phyloP scores from a whole-genome alignment of 352 stramenopile species.

The Phytophthora hibernalis region DNA sequence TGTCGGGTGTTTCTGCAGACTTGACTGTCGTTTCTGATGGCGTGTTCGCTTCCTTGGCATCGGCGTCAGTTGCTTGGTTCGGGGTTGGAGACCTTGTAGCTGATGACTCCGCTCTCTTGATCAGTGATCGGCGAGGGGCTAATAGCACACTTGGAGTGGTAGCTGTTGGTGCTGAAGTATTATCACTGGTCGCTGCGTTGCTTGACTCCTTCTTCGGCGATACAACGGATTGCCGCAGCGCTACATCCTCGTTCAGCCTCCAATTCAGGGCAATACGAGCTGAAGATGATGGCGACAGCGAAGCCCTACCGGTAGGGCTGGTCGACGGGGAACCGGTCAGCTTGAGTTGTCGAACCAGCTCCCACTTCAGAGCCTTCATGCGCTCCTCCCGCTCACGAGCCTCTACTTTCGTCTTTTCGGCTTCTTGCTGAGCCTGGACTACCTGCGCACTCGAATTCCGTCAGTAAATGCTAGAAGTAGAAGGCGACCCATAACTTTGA shows the following conservation, averaged over 20 bases:
- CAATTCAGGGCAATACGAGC: constrained; percentile 54
- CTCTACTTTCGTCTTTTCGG: constrained; percentile 45
- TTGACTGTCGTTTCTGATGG: constrained; percentile 2
- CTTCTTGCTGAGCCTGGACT: constrained; percentile 61
- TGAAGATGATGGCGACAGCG: constrained; percentile 27
- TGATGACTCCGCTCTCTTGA: not conserved
- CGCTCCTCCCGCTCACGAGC: constrained; percentile 60
- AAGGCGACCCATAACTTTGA: not conserved
- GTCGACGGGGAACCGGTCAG: constrained; percentile 31
- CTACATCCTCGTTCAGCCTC: constrained; percentile 61
- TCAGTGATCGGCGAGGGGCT: constrained; percentile 15
- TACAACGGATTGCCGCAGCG: constrained; percentile 35
- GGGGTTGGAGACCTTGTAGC: not conserved
- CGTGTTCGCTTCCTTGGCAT: constrained; percentile 4
- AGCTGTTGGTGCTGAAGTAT: not conserved
- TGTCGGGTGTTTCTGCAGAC: not conserved
- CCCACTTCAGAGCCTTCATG: constrained; percentile 79
- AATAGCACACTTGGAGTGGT: not conserved
- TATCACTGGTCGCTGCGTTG: not conserved
- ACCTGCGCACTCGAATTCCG: constrained; percentile 28
- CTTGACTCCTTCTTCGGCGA: constrained; percentile 14
- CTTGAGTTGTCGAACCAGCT: constrained; percentile 64
- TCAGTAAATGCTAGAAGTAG: not conserved
- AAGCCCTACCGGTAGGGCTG: constrained; percentile 21
- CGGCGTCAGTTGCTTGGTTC: constrained; percentile 2